Evolutionary conservation across 257 asterid species (phyloP).

Genomic region (Solanum habrochaites): DNA sequence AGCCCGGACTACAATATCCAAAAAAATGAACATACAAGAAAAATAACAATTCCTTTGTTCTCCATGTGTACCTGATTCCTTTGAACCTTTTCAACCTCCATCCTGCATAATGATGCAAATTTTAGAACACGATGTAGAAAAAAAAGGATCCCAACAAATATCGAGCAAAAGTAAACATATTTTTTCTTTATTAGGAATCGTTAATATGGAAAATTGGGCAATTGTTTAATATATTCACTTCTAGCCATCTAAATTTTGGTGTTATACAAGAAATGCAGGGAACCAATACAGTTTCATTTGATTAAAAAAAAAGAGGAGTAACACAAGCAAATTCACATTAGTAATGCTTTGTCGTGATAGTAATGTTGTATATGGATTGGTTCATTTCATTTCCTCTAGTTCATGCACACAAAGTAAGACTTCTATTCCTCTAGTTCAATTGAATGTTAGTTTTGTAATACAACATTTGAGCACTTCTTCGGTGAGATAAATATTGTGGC

Average conservation of each 20-base stretch:
- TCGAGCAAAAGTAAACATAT: background rate
- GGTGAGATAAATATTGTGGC: background rate
- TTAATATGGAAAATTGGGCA: background rate
- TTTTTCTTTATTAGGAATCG: background rate
- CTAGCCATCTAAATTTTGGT: background rate
- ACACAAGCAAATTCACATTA: background rate
- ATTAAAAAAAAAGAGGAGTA: background rate
- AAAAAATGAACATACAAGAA: constrained; percentile 48
- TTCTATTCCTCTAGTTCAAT: background rate
- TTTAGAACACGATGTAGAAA: background rate
- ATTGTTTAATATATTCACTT: background rate
- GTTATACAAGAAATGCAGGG: background rate
- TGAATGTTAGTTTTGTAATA: background rate
- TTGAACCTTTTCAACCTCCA: constrained; percentile 48
- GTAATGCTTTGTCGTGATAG: background rate
- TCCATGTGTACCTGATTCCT: constrained; percentile 66
- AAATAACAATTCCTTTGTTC: constrained; percentile 64
- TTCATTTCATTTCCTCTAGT: background rate
- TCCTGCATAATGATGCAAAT: constrained; percentile 31
- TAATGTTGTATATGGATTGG: background rate
- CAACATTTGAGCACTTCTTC: background rate
- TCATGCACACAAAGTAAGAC: background rate
- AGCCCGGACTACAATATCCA: constrained; percentile 43
- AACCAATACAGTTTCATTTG: background rate
- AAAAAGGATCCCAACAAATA: background rate